Evolutionary conservation across 352 stramenopile genomes (phyloP).

Genomic region (Phytophthora ohioensis): DNA sequence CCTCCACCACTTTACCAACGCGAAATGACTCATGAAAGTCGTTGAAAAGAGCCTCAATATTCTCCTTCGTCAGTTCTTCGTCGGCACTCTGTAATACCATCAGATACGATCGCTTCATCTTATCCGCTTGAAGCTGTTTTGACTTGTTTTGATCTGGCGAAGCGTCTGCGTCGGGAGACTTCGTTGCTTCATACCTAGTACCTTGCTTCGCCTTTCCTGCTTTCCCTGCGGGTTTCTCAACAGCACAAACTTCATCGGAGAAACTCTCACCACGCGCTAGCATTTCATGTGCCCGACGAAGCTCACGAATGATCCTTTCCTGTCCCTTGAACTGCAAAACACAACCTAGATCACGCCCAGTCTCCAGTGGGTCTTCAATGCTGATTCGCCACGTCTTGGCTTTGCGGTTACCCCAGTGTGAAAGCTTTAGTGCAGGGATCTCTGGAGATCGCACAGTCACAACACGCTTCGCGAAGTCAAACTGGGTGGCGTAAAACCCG

Average conservation of each 20-base stretch:
- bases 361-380: slow-evolving; percentile 88
- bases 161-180: not conserved
- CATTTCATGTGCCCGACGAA: slow-evolving; percentile 65
- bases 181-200: slow-evolving; percentile 6
- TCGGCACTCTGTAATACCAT: slow-evolving; percentile 48
- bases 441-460: slow-evolving; percentile 89
- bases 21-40: slow-evolving; percentile 47
- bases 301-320: slow-evolving; percentile 66
- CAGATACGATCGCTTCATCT: slow-evolving; percentile 41
- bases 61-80: slow-evolving; percentile 42
- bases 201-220: slow-evolving; percentile 19
- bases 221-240: slow-evolving; percentile 25
- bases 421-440: slow-evolving; percentile 45
- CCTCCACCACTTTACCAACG: slow-evolving; percentile 42
- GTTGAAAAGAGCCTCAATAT: slow-evolving; percentile 46
- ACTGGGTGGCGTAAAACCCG: slow-evolving; percentile 95
- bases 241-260: slow-evolving; percentile 43
- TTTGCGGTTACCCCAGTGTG: slow-evolving; percentile 56
- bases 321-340: slow-evolving; percentile 79
- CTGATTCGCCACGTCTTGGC: slow-evolving; percentile 84
- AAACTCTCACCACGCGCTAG: slow-evolving; percentile 64
- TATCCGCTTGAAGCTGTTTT: slow-evolving; percentile 30
- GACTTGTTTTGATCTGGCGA: slow-evolving; percentile 9
- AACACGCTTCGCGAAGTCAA: slow-evolving; percentile 96
- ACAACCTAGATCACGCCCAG: slow-evolving; percentile 77